These are phyloP conservation scores for Speleostelium caveatum DNA, from an alignment of 78 protist genomes.

Conservation along the genomic window DNA sequence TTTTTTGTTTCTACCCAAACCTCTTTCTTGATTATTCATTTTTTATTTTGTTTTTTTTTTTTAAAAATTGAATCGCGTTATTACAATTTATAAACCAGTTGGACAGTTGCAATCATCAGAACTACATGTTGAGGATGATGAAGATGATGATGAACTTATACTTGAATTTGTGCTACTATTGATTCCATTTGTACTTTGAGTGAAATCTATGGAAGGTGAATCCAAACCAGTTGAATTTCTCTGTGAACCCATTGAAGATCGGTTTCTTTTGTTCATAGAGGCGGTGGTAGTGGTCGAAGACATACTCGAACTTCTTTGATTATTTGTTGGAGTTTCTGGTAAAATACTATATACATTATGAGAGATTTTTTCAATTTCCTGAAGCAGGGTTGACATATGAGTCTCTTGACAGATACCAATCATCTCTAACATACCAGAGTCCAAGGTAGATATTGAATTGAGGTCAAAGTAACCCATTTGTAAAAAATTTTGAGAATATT, in stretches of 20 bases:
- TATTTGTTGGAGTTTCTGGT: background rate
- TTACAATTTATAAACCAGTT: no score
- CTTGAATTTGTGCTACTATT: background rate
- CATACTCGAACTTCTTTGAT: background rate
- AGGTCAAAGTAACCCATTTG: constrained; percentile 72
- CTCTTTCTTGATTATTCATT: no score
- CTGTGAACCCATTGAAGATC: background rate
- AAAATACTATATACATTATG: background rate
- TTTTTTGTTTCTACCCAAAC: no score
- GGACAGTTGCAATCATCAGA: background rate
- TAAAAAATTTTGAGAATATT: constrained; percentile 47
- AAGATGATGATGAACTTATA: background rate
- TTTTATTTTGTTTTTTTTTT: no score
- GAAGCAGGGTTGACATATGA: constrained; percentile 3
- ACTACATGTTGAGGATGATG: background rate
- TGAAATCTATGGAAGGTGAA: background rate
- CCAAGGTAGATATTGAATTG: constrained; percentile 28
- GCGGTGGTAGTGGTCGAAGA: background rate
- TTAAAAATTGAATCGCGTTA: no score
- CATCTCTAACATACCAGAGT: constrained; percentile 23
- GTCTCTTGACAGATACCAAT: constrained; percentile 32
- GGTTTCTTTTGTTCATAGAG: background rate
- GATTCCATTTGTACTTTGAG: background rate
- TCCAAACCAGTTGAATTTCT: constrained; percentile 20
- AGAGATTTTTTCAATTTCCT: constrained; percentile 33